Evolutionary conservation across 2,329 filamentous ascomycete genomes (phyloP), one percentile per base, ranked within the genome.

Genomic region (Colletotrichum phormii): DNA sequence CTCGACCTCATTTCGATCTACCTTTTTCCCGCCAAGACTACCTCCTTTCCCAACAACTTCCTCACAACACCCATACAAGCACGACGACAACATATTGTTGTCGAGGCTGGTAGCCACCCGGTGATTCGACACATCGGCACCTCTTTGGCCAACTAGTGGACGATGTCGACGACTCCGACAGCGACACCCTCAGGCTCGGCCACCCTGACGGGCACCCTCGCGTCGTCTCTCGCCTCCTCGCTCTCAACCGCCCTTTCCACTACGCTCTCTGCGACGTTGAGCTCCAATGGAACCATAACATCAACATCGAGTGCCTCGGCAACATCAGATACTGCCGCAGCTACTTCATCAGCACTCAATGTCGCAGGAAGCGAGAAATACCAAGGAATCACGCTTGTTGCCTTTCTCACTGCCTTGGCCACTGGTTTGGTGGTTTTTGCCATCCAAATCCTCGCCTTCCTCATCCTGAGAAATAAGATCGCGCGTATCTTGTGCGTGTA

Each of bases 401-500:
- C 88, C n/a, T 94, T 94, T 76, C 77, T 93, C 46, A 90, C 92
- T 63, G 92, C 92, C 54, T 79, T 94, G 75, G 87, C 85, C 46
- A 88, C 90, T 62, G 91, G 91, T 78, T 79, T 92, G 59, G 82
- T 89, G 22, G 82, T 94, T 67, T 94, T 94, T 73, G 87, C 85
- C 1, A 82, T 92, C 5, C 90, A 92, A 79, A 84, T 95, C 46
- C 78, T 92, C 12, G 78, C 93, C n/a, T 98, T 98, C 80, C 81
- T 95, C 7, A 77, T 97, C 1, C 84, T 98, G 54, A 91, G 95
- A 75, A 92, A 94, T 72, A 95, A 94, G 75, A 83, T 97, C 46
- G 91, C 91, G 2, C 89, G 95, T 74, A 97, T 98, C 73, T 98
- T 95, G 93, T 95, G 84, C 79, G 92, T 85, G 22, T 31, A 13